phyloP scores from a whole-genome alignment of 306 rosid genomes.

The Vachellia pachyceras region DNA sequence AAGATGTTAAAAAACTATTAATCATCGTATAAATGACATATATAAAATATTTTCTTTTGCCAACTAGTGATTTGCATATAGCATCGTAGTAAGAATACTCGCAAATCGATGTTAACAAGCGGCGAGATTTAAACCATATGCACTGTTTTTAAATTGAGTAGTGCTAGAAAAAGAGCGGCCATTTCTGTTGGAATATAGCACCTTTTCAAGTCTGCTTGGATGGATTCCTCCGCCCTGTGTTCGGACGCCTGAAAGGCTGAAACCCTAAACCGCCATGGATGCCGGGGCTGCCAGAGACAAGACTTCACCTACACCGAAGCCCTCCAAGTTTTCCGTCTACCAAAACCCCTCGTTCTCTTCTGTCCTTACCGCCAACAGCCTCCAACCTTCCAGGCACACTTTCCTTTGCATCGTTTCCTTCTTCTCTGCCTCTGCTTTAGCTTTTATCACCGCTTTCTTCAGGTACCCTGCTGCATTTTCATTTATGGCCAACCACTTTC shows the following conservation, averaged over 20 bases:
- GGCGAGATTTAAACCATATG: too few species aligned
- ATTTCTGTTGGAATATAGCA: not conserved
- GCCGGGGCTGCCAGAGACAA: constrained; percentile 43
- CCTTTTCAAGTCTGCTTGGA: too few species aligned
- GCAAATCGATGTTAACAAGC: too few species aligned
- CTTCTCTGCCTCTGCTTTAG: constrained; percentile 69
- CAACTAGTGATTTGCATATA: too few species aligned
- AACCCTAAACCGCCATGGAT: constrained; percentile 46
- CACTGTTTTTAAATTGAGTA: not conserved
- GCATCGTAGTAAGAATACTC: too few species aligned
- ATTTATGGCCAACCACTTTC: not conserved
- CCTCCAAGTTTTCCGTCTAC: constrained; percentile 73
- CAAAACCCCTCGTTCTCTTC: constrained; percentile 81
- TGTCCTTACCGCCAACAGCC: constrained; percentile 77
- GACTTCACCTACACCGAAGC: constrained; percentile 54
- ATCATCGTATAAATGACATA: too few species aligned
- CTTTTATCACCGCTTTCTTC: constrained; percentile 63
- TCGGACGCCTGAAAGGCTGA: not conserved
- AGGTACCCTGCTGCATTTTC: constrained; percentile 47
- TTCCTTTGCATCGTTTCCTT: constrained; percentile 60
- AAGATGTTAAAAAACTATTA: too few species aligned
- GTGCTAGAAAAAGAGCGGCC: not conserved
- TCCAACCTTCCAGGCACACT: constrained; percentile 72
- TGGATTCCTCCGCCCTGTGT: too few species aligned
- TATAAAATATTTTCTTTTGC: too few species aligned